A percentile compares a stretch with the other conserved stretches of the same genome.
phyloP scores from a whole-genome alignment of 1,284 basidiomycete species.

The Tilletia caries region DNA sequence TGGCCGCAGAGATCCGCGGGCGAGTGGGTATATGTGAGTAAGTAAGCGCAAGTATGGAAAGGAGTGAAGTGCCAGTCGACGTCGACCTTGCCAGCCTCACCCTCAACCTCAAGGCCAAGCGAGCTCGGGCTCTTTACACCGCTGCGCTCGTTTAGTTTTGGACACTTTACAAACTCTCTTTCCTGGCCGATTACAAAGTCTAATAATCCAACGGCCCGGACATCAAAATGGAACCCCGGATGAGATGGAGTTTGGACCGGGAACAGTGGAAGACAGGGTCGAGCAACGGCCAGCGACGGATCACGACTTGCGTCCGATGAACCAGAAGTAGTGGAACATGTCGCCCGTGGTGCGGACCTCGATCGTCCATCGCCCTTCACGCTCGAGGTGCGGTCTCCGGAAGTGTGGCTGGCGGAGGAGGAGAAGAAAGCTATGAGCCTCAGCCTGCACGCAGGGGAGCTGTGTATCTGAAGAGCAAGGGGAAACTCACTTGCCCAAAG shows the following conservation, averaged over 20 bases:
- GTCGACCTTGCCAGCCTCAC: too few relatives aligned
- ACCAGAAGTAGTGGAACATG: slow-evolving; percentile 49
- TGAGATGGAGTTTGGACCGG: too few relatives aligned
- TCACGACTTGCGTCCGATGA: slow-evolving; percentile 23
- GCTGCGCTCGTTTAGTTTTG: neutral
- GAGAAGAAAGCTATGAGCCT: neutral
- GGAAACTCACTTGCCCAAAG: slow-evolving; percentile 32
- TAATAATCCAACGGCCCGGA: slow-evolving; percentile 7
- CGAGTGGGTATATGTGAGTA: too few relatives aligned
- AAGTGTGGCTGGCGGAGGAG: slow-evolving; percentile 32
- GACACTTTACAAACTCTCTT: neutral
- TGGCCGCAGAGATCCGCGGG: too few relatives aligned
- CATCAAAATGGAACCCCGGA: too few relatives aligned
- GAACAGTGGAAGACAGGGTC: neutral
- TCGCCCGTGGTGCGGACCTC: slow-evolving; percentile 39
- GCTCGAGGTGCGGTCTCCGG: slow-evolving; percentile 32
- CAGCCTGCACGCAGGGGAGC: neutral
- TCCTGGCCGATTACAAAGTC: too few relatives aligned
- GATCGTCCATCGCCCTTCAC: slow-evolving; percentile 31
- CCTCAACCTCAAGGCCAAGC: too few relatives aligned
- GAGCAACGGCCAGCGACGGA: too few relatives aligned
- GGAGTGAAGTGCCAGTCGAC: too few relatives aligned
- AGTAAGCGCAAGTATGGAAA: too few relatives aligned
- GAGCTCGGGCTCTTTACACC: too few relatives aligned
- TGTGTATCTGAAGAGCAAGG: too few relatives aligned